Percentiles rank a stretch among this genome's conserved stretches.
These are phyloP conservation scores for Kregervanrija delftensis DNA, from an alignment of 805 yeast species.

Conservation along the genomic window DNA sequence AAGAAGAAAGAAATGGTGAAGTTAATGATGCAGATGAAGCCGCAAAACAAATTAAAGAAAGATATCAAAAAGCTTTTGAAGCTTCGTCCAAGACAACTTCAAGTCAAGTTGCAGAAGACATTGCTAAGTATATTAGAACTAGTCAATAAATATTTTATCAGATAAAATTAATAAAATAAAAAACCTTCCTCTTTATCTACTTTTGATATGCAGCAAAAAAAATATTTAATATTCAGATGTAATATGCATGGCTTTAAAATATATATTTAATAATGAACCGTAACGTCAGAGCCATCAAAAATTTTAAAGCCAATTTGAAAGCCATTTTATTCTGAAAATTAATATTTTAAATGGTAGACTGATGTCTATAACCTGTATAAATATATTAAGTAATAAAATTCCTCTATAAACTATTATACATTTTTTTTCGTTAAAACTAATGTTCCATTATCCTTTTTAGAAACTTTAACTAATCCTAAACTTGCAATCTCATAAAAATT, in stretches of 20 bases:
- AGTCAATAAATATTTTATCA: constrained; percentile 7
- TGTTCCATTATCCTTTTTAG: constrained; percentile 13
- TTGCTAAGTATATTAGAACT: constrained; percentile 52
- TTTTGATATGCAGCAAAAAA: too few relatives aligned
- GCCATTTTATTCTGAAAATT: too few relatives aligned
- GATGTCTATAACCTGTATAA: not conserved
- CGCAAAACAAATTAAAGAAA: constrained; percentile 46
- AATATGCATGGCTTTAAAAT: not conserved
- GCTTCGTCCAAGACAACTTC: constrained; percentile 53
- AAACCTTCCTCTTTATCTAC: too few relatives aligned
- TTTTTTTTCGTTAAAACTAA: constrained; percentile 12
- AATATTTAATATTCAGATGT: too few relatives aligned
- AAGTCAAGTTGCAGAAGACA: constrained; percentile 63
- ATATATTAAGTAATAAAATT: not conserved
- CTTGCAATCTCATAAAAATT: constrained; percentile 20
- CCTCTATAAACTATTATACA: too few relatives aligned
- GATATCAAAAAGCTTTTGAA: constrained; percentile 71
- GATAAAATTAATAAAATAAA: too few relatives aligned
- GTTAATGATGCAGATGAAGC: constrained; percentile 48
- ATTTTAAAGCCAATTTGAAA: too few relatives aligned
- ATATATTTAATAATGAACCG: not conserved
- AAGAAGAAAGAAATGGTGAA: constrained; percentile 57
- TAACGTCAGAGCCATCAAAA: not conserved
- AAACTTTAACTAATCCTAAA: constrained; percentile 20
- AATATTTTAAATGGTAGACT: too few relatives aligned